Evolutionary conservation across 306 rosid species (phyloP), one percentile per base, ranked within the genome.

Genomic region (Gillenia trifoliata): DNA sequence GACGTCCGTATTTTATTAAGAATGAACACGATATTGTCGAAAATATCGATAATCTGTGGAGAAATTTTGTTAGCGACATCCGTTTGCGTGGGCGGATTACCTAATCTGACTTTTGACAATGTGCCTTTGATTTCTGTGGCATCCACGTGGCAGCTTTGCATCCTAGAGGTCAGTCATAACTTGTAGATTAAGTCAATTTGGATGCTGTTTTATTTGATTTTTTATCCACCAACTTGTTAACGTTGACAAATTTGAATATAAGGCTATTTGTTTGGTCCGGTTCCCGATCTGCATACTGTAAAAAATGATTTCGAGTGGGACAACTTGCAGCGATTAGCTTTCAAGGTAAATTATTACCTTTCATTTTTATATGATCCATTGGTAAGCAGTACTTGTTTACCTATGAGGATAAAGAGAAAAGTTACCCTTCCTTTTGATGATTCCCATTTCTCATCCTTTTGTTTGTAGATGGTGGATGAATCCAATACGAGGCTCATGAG

Each of bases 241-340:
- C 40, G n/a, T 75, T 36, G 45, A 68, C n/a, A 33, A 63, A 73
- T 47, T n/a, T 72, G 23, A 70, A 74, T 8, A 77, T 9, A 25
- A 41, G 15, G 71, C 16, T 13, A 36, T 20, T 29, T 73, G n/a
- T n/a, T 40, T 40, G 45, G 76, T 70, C 67, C 69, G 97, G 96
- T 91, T 73, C n/a, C n/a, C 88, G 98, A 70, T 86, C 97, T 73
- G 92, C 94, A 64, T 89, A 93, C 79, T 87, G 98, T 80, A 87
- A 93, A 79, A 80, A 77, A n/a, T 26, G 98, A 91, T 80, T 93
- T 93, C 72, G 97, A 89, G 75, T 91, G 98, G 98, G 91, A 91
- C 86, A 89, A 91, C 84, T 63, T 91, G 78, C 50, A 89, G 86
- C 84, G 85, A 57, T 62, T 93, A 8, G 86, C 96, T 50, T 23